Evolutionary conservation across 179 eudicot species (phyloP).

Genomic region (Spinacia oleracea): DNA sequence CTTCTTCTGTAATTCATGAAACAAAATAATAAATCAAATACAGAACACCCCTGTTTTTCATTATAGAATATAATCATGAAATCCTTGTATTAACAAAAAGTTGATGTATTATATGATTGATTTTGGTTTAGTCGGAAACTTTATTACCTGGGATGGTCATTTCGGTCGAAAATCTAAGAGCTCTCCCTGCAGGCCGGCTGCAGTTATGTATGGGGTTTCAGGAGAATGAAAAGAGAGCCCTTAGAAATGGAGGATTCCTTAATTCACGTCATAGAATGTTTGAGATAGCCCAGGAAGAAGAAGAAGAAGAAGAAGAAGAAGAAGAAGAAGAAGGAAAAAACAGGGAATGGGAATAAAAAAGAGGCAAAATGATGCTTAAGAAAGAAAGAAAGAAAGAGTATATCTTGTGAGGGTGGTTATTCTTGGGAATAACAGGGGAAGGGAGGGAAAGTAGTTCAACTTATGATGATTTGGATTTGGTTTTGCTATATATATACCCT

Average conservation of each 20-base stretch:
- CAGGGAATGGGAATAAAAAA: background rate
- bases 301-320: constrained; percentile 9
- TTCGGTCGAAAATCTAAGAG: constrained; percentile 26
- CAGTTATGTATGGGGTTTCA: background rate
- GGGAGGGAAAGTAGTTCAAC: constrained; percentile 32
- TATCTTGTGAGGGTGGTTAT: constrained; percentile 39
- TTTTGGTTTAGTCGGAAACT: background rate
- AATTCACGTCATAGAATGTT: constrained; percentile 16
- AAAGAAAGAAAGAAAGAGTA: constrained; percentile 37
- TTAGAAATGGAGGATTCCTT: constrained; percentile 14
- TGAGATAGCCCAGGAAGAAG: background rate
- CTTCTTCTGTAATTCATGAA: constrained; percentile 1
- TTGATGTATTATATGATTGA: too few species aligned
- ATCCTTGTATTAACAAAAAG: too few species aligned
- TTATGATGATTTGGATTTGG: constrained; percentile 27
- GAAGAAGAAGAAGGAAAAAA: too few species aligned
- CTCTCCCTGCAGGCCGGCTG: constrained; percentile 6
- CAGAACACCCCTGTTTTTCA: constrained; percentile 15
- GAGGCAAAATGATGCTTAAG: constrained; percentile 15
- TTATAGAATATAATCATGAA: background rate
- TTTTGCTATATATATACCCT: constrained; percentile 39
- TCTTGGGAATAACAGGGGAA: constrained; percentile 32
- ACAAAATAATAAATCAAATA: background rate
- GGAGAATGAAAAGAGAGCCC: constrained; percentile 4
- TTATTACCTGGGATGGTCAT: constrained; percentile 33